Percentiles rank a stretch among this genome's conserved stretches.
These are phyloP conservation scores for Protea cynaroides DNA, from an alignment of 164 flowering plant genomes.

Conservation along the genomic window DNA sequence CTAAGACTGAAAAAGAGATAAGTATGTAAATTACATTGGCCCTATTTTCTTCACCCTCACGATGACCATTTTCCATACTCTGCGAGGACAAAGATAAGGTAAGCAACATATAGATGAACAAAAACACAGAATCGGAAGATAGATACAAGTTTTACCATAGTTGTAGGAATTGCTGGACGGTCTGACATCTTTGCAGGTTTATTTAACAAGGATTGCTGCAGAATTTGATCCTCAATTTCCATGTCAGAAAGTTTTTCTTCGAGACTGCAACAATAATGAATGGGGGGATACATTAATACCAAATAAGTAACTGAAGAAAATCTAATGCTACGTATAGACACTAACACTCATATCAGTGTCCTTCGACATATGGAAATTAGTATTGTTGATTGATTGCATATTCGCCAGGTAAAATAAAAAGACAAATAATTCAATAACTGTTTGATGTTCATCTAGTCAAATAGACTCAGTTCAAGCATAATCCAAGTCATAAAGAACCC, in stretches of 20 bases:
- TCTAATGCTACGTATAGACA: too few species aligned
- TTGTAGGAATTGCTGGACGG: conserved; percentile 29
- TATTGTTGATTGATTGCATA: background rate
- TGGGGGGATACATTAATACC: background rate
- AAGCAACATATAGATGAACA: background rate
- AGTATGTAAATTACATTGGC: conserved; percentile 29
- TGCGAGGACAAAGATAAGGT: conserved; percentile 28
- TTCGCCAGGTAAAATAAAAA: background rate
- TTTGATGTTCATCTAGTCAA: background rate
- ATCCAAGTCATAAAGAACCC: background rate
- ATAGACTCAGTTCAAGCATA: background rate
- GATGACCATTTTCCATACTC: conserved; percentile 75
- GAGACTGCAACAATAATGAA: conserved; percentile 41
- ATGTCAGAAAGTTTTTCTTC: conserved; percentile 76
- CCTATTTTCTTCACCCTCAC: conserved; percentile 37
- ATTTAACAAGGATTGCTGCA: conserved; percentile 49
- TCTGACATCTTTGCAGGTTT: conserved; percentile 50
- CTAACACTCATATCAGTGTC: too few species aligned
- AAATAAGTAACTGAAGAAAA: background rate
- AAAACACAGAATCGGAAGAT: background rate
- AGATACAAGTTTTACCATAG: conserved; percentile 28
- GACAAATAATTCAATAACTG: background rate
- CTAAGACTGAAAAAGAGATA: background rate
- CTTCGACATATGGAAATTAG: too few species aligned
- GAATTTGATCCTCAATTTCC: conserved; percentile 75